A percentile compares a stretch with the other conserved stretches of the same genome.
Evolutionary conservation across 2,329 filamentous ascomycete species (phyloP).

Genomic region (Ophiostoma novo-ulmi): DNA sequence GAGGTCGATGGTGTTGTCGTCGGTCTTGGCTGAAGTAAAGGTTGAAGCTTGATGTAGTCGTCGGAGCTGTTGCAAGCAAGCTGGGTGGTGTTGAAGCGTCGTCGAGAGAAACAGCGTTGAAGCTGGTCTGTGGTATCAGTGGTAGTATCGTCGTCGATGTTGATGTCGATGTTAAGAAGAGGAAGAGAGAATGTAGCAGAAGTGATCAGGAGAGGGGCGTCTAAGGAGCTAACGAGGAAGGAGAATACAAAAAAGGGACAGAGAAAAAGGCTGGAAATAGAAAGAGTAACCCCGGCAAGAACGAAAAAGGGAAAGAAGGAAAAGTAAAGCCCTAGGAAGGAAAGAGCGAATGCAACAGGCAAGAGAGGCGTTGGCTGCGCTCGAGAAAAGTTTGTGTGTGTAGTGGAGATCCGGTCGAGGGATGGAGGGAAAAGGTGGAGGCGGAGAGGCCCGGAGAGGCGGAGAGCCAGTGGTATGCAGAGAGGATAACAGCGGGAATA

Average conservation of each 20-base stretch:
- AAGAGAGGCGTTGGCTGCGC: not conserved
- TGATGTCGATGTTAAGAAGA: not conserved
- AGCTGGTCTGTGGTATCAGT: not conserved
- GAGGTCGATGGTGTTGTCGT: not conserved
- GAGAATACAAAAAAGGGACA: not conserved
- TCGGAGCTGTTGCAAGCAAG: not conserved
- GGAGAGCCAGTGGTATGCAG: conserved; percentile 19
- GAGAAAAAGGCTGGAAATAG: conserved; percentile 15
- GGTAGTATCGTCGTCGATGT: not conserved
- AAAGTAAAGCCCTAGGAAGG: conserved; percentile 5
- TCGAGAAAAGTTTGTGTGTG: conserved; percentile 19
- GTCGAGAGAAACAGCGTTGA: conserved; percentile 1
- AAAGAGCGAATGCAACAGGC: conserved; percentile 11
- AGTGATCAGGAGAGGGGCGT: not conserved
- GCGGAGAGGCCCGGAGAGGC: conserved; percentile 26
- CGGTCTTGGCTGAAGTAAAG: not conserved
- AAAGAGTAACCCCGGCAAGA: conserved; percentile 20
- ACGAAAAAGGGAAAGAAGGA: conserved; percentile 12
- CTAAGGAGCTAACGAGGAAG: not conserved
- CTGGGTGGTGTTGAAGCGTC: not conserved
- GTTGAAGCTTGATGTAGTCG: not conserved
- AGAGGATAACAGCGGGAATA: conserved; percentile 3
- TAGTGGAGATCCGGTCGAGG: conserved; percentile 17
- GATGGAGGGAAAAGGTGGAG: conserved; percentile 22
- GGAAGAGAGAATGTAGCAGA: too few species aligned